These are phyloP conservation scores for Alopecurus myosuroides DNA, from an alignment of 176 grass and related monocot species.

Conservation along the genomic window DNA sequence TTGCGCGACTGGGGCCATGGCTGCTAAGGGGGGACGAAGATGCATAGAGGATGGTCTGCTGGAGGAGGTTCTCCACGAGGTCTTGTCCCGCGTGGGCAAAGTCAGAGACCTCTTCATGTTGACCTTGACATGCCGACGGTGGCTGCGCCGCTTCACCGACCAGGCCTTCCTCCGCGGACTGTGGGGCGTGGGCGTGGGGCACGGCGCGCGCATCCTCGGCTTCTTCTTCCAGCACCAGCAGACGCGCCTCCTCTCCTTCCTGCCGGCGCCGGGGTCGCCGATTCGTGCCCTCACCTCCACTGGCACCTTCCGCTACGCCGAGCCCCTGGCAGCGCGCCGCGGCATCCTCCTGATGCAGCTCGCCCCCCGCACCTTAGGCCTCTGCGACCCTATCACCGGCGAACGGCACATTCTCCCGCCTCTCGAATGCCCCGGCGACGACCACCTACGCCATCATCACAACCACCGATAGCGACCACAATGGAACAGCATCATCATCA, in stretches of 20 bases:
- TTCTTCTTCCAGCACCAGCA: not conserved
- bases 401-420: not conserved
- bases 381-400: not conserved
- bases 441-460: not conserved
- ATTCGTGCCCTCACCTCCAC: not conserved
- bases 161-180: slow-evolving; percentile 1
- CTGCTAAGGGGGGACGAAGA: no score
- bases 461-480: not conserved
- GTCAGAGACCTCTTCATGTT: not conserved
- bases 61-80: not conserved
- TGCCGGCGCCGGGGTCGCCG: not conserved
- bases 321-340: not conserved
- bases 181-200: not conserved
- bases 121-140: not conserved
- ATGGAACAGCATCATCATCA: no score
- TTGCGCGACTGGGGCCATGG: no score
- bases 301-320: not conserved
- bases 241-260: not conserved
- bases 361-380: not conserved
- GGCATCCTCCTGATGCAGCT: not conserved
- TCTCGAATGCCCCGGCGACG: not conserved
- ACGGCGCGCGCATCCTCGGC: not conserved
- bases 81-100: not conserved
- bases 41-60: not conserved
- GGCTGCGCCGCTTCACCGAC: not conserved